Percentiles rank a stretch among this genome's conserved stretches.
These are phyloP conservation scores for Talaromyces verruculosus DNA, from an alignment of 2,329 filamentous ascomycete genomes.

Conservation along the genomic window DNA sequence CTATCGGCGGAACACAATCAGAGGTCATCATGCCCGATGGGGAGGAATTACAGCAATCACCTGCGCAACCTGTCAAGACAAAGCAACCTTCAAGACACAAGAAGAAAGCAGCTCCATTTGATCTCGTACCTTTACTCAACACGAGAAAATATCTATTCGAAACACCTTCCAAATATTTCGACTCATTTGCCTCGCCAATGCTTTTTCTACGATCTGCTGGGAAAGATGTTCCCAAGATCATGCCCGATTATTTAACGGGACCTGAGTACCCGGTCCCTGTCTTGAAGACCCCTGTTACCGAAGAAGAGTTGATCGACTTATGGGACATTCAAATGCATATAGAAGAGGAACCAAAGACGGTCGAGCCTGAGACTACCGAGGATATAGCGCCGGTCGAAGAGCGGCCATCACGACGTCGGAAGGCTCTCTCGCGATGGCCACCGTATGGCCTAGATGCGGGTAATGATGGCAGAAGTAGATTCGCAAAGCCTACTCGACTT, in stretches of 20 bases:
- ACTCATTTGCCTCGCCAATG: constrained; percentile 46
- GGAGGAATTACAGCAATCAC: constrained; percentile 11
- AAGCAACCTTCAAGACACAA: constrained; percentile 22
- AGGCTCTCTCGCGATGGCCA: constrained; percentile 42
- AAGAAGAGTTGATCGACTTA: constrained; percentile 16
- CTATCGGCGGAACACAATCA: constrained; percentile 11
- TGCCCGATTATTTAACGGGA: constrained; percentile 37
- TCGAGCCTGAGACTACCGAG: not conserved
- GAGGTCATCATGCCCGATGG: not conserved
- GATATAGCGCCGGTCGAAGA: not conserved
- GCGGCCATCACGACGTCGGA: constrained; percentile 33
- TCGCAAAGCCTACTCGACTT: constrained; percentile 27
- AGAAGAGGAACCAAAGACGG: not conserved
- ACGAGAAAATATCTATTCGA: constrained; percentile 39
- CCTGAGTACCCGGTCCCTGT: constrained; percentile 38
- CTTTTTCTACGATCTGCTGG: constrained; percentile 46
- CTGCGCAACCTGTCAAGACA: constrained; percentile 20
- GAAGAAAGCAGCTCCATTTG: constrained; percentile 26
- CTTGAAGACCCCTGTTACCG: constrained; percentile 23
- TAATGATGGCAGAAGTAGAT: constrained; percentile 24
- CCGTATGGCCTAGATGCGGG: constrained; percentile 41
- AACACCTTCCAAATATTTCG: constrained; percentile 43
- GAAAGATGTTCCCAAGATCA: constrained; percentile 37
- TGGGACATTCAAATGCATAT: constrained; percentile 22
- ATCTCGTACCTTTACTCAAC: constrained; percentile 38